Base-by-base conservation (phyloP, 2,329 filamentous ascomycete genomes). In the Trichoderma sp. region DNA sequence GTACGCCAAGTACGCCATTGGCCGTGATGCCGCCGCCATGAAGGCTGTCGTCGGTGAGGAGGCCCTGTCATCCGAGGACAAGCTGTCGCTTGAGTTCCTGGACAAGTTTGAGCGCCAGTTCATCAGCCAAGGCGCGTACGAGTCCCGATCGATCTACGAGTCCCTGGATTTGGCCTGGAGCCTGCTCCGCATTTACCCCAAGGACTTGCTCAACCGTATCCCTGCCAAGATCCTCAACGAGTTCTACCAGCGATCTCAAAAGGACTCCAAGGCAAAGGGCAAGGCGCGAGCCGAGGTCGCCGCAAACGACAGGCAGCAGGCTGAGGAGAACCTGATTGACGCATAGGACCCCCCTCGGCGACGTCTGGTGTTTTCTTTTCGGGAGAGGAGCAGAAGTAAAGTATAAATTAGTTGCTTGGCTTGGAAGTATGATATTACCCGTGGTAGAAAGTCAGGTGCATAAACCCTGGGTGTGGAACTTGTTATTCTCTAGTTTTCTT, bases 1-100 rank as follows among this genome's bases (percentile, higher is more conserved):
- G 79, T 99, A 99, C 85, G 97, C 97, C 87, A 99, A 99, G 88
- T 99, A 99, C 85, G 97, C 97, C 85, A 98, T 99, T 83, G 97
- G 97, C 83, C 95, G 96, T 90, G 97, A 99, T 82, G 97, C 97
- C 24, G 96, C 97, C 50, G 93, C 95, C 84, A 99, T 99, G 97
- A 99, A 98, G 89, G 97, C 97, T 77, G 97, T 99, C 85, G 97
- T 99, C 76, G 97, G 97, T 87, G 97, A 99, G 87, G 97, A 99
- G 85, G 97, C 97, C 41, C 86, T 99, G 82, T 98, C 95, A 33
- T 91, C 94, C 73, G 97, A 99, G 87, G 97, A 99, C 87, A 98
- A 98, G 89, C 91, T 98, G 75, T 98, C 96, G 9, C 91, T 99
- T 50, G 97, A 99, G 85, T 99, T 99, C 89, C 88, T 99, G 81